Percentiles rank a stretch among this genome's conserved stretches.
Evolutionary conservation across 176 grass and related monocot genomes (phyloP).

Genomic region (Cenchrus americanus): DNA sequence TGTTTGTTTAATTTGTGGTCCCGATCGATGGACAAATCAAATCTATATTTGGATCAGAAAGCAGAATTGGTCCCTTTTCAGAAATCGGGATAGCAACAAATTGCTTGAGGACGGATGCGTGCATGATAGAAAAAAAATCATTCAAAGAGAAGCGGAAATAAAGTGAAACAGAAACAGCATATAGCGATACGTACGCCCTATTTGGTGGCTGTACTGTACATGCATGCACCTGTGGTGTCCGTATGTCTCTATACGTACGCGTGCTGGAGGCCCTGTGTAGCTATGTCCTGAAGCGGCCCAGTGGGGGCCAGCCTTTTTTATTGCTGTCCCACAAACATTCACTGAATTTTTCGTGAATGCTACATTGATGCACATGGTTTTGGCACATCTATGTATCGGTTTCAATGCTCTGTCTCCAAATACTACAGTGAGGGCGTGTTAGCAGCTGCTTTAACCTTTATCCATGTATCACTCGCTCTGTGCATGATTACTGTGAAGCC

Average conservation of each 20-base stretch:
- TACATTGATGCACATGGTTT: slow-evolving; percentile 61
- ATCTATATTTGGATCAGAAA: not conserved
- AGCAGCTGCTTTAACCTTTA: not conserved
- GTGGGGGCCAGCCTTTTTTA: slow-evolving; percentile 34
- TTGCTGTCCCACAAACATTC: slow-evolving; percentile 50
- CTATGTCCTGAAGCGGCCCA: slow-evolving; percentile 30
- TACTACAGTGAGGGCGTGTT: not conserved
- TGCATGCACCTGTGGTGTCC: not conserved
- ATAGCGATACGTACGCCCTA: not conserved
- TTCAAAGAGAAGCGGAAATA: not conserved
- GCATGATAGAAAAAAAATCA: not conserved
- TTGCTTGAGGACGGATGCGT: too few species aligned
- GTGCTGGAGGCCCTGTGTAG: slow-evolving; percentile 2
- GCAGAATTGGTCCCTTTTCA: not conserved
- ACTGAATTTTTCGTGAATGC: slow-evolving; percentile 52
- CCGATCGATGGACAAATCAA: too few species aligned
- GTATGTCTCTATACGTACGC: not conserved
- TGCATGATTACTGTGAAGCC: too few species aligned
- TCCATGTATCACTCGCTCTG: too few species aligned
- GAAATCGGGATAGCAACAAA: not conserved
- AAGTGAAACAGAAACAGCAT: not conserved
- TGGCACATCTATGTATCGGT: slow-evolving; percentile 53
- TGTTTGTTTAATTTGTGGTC: too few species aligned
- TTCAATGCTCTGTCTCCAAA: slow-evolving; percentile 59
- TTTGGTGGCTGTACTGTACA: not conserved